Conservation (phyloP, 306 rosid species). For the Geum urbanum region DNA sequence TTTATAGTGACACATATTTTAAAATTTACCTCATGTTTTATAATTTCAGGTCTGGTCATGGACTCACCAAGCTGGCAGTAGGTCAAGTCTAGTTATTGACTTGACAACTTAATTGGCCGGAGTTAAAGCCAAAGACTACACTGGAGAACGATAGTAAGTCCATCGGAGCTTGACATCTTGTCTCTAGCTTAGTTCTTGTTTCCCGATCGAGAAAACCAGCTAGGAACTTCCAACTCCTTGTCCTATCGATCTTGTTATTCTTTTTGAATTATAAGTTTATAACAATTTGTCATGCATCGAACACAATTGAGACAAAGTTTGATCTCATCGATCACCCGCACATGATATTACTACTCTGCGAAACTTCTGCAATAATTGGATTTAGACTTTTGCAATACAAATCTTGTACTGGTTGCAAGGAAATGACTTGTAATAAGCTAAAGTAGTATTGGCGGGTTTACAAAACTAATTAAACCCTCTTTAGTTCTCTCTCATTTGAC, state of each 20-base stretch:
- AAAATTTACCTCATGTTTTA: no score
- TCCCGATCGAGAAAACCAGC: background rate
- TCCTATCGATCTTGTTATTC: background rate
- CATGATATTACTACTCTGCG: no score
- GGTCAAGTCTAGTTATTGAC: no score
- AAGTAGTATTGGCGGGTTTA: background rate
- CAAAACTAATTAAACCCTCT: background rate
- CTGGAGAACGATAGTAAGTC: background rate
- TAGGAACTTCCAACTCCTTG: background rate
- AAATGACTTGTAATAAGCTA: background rate
- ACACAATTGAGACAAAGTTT: background rate
- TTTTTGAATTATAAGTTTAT: background rate
- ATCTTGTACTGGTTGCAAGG: background rate
- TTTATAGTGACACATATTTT: no score
- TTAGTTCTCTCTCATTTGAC: conserved; percentile 37
- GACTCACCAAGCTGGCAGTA: no score
- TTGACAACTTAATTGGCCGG: no score
- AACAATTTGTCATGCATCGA: background rate
- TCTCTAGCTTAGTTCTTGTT: background rate
- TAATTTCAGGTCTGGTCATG: no score
- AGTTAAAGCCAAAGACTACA: background rate
- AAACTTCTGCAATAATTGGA: background rate
- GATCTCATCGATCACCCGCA: background rate
- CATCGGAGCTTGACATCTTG: background rate
- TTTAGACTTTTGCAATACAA: background rate